These are phyloP conservation scores for Talaromyces rugulosus DNA, from an alignment of 2,329 filamentous ascomycete species.

Conservation along the genomic window DNA sequence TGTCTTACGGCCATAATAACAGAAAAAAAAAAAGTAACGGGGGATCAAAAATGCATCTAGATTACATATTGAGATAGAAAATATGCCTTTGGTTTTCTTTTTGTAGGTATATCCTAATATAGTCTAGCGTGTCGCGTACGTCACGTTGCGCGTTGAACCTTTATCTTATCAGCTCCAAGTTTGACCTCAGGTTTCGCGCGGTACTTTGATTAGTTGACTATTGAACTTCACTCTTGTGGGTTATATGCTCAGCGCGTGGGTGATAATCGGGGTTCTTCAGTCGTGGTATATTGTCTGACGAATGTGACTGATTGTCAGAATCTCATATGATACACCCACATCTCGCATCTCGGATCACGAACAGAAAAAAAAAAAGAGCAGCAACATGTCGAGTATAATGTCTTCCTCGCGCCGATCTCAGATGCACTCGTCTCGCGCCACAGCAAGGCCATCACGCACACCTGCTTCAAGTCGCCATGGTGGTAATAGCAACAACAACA, in stretches of 20 bases:
- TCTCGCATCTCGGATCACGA: background rate
- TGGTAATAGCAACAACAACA: background rate
- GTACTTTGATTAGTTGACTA: background rate
- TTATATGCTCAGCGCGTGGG: background rate
- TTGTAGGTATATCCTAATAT: slow-evolving; percentile 21
- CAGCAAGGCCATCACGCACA: background rate
- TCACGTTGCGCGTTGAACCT: slow-evolving; percentile 1
- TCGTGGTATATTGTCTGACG: background rate
- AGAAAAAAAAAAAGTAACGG: background rate
- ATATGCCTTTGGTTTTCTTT: background rate
- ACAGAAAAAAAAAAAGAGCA: background rate
- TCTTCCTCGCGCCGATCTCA: background rate
- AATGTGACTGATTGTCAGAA: background rate
- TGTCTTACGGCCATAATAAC: background rate
- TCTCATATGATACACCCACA: background rate
- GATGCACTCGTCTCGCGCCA: slow-evolving; percentile 3
- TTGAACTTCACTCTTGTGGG: background rate
- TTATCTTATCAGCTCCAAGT: slow-evolving; percentile 8
- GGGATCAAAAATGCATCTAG: background rate
- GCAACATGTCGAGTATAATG: background rate
- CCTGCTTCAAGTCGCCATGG: background rate
- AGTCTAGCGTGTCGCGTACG: slow-evolving; percentile 32
- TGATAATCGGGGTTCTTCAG: background rate
- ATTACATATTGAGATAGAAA: background rate
- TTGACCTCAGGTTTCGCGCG: background rate